Evolutionary conservation across 2,329 filamentous ascomycete genomes (phyloP).

Genomic region (Pyrenophora tritici-repentis): DNA sequence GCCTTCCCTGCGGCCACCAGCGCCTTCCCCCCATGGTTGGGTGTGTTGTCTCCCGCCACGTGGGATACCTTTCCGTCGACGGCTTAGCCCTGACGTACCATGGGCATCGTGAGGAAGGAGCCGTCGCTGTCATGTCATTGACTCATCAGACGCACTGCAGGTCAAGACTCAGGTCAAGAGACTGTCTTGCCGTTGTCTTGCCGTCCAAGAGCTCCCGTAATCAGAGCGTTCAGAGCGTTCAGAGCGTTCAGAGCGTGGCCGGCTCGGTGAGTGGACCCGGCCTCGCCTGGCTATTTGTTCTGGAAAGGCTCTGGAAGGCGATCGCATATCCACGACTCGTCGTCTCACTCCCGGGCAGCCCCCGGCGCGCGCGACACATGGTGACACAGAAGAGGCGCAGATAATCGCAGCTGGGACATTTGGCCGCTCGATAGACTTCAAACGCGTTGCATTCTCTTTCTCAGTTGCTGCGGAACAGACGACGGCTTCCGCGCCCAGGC

Average conservation of each 20-base stretch:
- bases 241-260: conserved; percentile 34
- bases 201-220: too few relatives aligned
- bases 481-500: conserved; percentile 39
- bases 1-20: neutral
- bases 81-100: too few relatives aligned
- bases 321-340: conserved; percentile 3
- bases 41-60: conserved; percentile 23
- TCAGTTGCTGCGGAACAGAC: conserved; percentile 29
- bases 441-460: conserved; percentile 33
- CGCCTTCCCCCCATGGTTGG: neutral
- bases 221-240: conserved; percentile 16
- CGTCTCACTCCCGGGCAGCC: conserved; percentile 12
- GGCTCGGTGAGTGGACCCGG: conserved; percentile 26
- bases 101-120: too few relatives aligned
- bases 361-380: conserved; percentile 13
- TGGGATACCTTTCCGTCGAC: conserved; percentile 18
- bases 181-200: too few relatives aligned
- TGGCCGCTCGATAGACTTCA: conserved; percentile 22
- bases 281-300: conserved; percentile 31
- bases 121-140: too few relatives aligned
- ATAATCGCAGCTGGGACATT: conserved; percentile 12
- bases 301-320: conserved; percentile 28
- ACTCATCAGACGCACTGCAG: too few relatives aligned
- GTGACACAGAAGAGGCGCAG: conserved; percentile 17
- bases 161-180: too few relatives aligned